Conservation (phyloP, 345 rosid genomes). For the Brassica juncea region DNA sequence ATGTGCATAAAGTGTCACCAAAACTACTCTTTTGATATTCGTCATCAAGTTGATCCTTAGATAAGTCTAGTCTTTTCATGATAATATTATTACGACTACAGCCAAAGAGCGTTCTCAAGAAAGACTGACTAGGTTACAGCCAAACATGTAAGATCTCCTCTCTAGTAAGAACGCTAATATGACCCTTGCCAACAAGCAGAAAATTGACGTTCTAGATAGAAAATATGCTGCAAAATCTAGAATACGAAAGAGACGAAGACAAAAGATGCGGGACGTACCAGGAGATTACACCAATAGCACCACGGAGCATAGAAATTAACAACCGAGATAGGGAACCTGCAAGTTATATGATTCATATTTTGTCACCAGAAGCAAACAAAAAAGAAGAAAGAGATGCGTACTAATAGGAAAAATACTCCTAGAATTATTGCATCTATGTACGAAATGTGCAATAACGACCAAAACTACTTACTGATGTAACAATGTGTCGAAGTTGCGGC, state of each 20-base stretch:
- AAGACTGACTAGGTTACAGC: conserved; percentile 13
- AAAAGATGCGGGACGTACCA: conserved; percentile 55
- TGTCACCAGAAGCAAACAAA: conserved; percentile 28
- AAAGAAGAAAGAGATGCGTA: neutral
- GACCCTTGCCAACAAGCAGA: conserved; percentile 10
- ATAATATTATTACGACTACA: conserved; percentile 6
- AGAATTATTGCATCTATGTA: conserved; percentile 17
- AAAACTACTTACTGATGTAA: conserved; percentile 68
- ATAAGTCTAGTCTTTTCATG: conserved; percentile 4
- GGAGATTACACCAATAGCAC: conserved; percentile 96
- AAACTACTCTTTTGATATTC: conserved; percentile 9
- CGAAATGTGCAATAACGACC: neutral
- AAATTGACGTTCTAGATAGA: conserved; percentile 10
- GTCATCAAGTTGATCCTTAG: conserved; percentile 7
- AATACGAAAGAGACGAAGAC: conserved; percentile 5
- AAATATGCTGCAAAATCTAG: conserved; percentile 15
- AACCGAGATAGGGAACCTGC: conserved; percentile 81
- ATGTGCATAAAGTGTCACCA: neutral
- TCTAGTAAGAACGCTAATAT: conserved; percentile 5
- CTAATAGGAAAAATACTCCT: neutral
- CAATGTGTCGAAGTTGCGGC: conserved; percentile 67
- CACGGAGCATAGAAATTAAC: conserved; percentile 98
- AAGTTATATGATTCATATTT: conserved; percentile 27
- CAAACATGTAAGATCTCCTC: conserved; percentile 6
- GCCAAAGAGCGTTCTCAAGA: conserved; percentile 22